Conservation (phyloP, 768 basidiomycete species). For the Russula virescens region DNA sequence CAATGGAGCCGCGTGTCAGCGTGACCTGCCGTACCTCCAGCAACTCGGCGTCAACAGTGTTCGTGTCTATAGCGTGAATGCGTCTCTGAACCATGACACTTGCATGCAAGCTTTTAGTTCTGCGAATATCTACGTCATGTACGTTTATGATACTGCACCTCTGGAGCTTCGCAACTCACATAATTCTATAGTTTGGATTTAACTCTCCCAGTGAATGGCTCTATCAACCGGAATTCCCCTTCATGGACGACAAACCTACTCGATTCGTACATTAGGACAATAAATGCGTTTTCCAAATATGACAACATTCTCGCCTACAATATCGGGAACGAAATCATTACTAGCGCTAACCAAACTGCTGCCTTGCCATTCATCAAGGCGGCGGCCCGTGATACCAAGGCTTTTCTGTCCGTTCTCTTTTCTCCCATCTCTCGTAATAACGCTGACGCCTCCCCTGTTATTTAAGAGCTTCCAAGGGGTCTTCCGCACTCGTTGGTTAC, state of each 20-base stretch:
- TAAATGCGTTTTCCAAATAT: conserved; percentile 76
- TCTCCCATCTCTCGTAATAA: not conserved
- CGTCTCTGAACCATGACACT: conserved; percentile 73
- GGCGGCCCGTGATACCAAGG: conserved; percentile 81
- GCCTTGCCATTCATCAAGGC: conserved; percentile 83
- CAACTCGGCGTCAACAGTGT: conserved; percentile 75
- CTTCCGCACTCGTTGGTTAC: conserved; percentile 71
- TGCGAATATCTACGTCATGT: conserved; percentile 90
- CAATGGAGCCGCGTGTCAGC: conserved; percentile 55
- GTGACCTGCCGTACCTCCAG: conserved; percentile 75
- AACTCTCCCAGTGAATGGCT: conserved; percentile 78
- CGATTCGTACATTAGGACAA: conserved; percentile 70
- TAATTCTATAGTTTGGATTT: conserved; percentile 65
- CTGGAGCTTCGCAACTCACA: conserved; percentile 12
- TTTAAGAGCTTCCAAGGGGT: conserved; percentile 46
- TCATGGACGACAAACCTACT: conserved; percentile 79
- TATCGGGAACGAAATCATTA: conserved; percentile 81
- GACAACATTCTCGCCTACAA: conserved; percentile 88
- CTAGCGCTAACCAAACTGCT: conserved; percentile 45
- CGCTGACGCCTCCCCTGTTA: conserved; percentile 7
- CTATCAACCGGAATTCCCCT: conserved; percentile 66
- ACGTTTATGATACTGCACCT: conserved; percentile 29
- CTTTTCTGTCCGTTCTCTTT: conserved; percentile 64
- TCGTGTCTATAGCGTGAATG: conserved; percentile 82
- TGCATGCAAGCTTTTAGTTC: conserved; percentile 76